Evolutionary conservation across 257 asterid species (phyloP).

Genomic region (Lycium ferocissimum): DNA sequence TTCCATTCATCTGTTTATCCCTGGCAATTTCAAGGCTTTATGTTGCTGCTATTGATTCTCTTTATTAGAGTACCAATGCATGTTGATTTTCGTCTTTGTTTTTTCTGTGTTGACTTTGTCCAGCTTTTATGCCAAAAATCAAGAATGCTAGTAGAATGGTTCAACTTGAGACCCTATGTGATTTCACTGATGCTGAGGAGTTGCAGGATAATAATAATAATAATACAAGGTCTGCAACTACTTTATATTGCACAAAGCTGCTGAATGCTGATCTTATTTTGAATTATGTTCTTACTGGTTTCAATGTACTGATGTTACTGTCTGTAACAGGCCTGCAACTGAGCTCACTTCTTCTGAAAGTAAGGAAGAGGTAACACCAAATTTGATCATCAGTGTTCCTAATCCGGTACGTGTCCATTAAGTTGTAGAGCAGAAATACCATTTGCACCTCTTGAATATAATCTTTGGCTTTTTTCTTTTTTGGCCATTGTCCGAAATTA

Average conservation of each 20-base stretch:
- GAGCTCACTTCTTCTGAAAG: constrained; percentile 37
- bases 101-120: constrained; percentile 34
- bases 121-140: constrained; percentile 88
- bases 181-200: constrained; percentile 63
- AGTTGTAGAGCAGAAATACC: background rate
- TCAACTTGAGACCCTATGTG: constrained; percentile 65
- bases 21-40: background rate
- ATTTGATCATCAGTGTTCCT: constrained; percentile 33
- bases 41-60: constrained; percentile 6
- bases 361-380: constrained; percentile 35
- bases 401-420: constrained; percentile 28
- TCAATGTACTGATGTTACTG: constrained; percentile 15
- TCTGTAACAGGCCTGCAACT: constrained; percentile 38
- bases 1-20: background rate
- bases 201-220: constrained; percentile 30
- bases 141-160: constrained; percentile 61
- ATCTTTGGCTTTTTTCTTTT: constrained; percentile 11
- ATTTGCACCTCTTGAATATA: background rate
- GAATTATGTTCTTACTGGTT: constrained; percentile 23
- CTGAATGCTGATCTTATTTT: background rate
- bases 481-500: too few species aligned
- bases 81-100: constrained; percentile 18
- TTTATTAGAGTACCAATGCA: background rate
- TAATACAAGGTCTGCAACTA: background rate
- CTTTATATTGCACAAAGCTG: background rate